Base-by-base conservation (phyloP, 768 basidiomycete genomes). In the Rubroboletus pulcherrimus region DNA sequence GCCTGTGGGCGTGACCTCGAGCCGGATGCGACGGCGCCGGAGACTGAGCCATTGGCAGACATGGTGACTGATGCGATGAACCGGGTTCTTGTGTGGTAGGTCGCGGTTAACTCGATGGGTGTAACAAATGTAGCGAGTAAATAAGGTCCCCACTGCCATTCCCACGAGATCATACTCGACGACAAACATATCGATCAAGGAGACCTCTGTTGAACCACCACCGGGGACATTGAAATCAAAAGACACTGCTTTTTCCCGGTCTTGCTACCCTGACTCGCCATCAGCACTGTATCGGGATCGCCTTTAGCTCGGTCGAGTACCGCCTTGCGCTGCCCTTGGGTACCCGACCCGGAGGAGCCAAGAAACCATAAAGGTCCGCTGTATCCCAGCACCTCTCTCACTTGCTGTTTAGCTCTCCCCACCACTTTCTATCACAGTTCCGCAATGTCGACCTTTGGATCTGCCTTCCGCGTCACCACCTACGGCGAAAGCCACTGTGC, bases 401-500 rank as follows among this genome's bases (percentile, higher is more conserved):
- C 47, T 29, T 26, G 30, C 49, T 42, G 24, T 54, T 46, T 19
- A 57, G 54, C 55, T 58, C 60, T 63, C 56, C 61, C 49, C 52
- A 57, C 46, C 49, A 54, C 39, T 17, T 37, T 49, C 44, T 31
- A 21, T 52, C 51, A 14, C 37, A 56, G 58, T 34, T 40, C 37
- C n/a, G 37, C 41, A 26, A 98, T 99, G 97, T 96, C 93, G 24
- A 91, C 94, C 52, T 99, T 89, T 73, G 97, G 97, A 24, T 83
- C 79, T 26, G 77, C 91, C 38, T 99, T 91, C 77, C 83, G 93
- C 45, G 97, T 99, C 29, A 95, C 95, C 51, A 99, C 97, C 60
- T 99, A 91, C 69, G 97, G 97, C 56, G 97, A 99, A 77, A 93
- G 91, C 60, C 97, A 99, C 71, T 98, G 97, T 70, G 84, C 91